A percentile compares a stretch with the other conserved stretches of the same genome.
phyloP scores from a whole-genome alignment of 2,329 filamentous ascomycete genomes.

The Talaromyces islandicus region DNA sequence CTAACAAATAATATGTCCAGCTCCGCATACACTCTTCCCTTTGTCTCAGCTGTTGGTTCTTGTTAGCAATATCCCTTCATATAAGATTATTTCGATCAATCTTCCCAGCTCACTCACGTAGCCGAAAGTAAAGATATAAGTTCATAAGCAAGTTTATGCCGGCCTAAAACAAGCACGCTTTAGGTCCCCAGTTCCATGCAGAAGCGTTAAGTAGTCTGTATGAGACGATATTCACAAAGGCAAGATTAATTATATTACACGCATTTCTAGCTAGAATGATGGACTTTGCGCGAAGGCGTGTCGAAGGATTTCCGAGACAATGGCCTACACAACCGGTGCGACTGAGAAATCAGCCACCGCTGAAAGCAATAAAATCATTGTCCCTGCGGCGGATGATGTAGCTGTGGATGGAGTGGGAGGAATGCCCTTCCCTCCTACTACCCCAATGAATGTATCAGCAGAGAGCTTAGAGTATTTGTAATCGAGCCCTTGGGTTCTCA shows the following conservation, averaged over 20 bases:
- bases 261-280: constrained; percentile 47
- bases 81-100: too few relatives aligned
- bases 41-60: constrained; percentile 52
- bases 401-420: constrained; percentile 6
- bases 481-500: constrained; percentile 15
- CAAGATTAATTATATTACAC: constrained; percentile 47
- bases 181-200: constrained; percentile 78
- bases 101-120: constrained; percentile 34
- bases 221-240: constrained; percentile 64
- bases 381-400: constrained; percentile 35
- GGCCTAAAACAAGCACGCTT: constrained; percentile 75
- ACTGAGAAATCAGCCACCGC: constrained; percentile 51
- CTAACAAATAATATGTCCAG: constrained; percentile 74
- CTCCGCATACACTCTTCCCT: constrained; percentile 72
- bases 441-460: constrained; percentile 13
- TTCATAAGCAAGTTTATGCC: constrained; percentile 69
- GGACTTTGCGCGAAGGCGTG: constrained; percentile 50
- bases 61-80: too few relatives aligned
- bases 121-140: constrained; percentile 68
- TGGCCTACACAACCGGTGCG: constrained; percentile 49
- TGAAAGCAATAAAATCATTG: constrained; percentile 48
- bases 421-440: not conserved
- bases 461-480: not conserved
- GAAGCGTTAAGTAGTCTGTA: constrained; percentile 76
- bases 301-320: constrained; percentile 52